These are phyloP conservation scores for Kodamaea sagamina DNA, from an alignment of 805 yeast genomes.

Conservation along the genomic window DNA sequence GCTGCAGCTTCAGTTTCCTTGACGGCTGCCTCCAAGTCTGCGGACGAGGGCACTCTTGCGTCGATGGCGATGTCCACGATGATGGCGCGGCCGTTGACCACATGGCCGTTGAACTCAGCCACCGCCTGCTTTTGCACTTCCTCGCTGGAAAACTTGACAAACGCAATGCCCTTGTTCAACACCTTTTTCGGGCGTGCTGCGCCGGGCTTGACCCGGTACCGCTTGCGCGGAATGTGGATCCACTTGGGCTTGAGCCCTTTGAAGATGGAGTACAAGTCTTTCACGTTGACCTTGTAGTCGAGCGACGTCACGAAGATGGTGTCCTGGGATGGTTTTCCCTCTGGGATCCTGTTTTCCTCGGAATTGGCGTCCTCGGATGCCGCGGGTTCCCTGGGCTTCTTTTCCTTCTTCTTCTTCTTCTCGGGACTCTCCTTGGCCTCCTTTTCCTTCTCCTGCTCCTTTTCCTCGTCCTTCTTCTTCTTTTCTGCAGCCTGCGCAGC, in stretches of 20 bases:
- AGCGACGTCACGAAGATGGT: conserved; percentile 66
- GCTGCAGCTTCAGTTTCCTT: conserved; percentile 20
- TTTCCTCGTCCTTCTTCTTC: conserved; percentile 21
- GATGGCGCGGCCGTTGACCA: conserved; percentile 64
- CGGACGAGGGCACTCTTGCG: conserved; percentile 31
- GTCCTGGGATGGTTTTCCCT: conserved; percentile 55
- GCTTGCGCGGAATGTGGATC: conserved; percentile 60
- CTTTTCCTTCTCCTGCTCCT: conserved; percentile 6
- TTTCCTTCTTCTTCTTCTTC: conserved; percentile 11
- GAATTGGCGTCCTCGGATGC: conserved; percentile 13
- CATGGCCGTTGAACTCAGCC: conserved; percentile 64
- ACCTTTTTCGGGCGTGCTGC: conserved; percentile 41
- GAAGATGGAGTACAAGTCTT: conserved; percentile 48
- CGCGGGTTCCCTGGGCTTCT: conserved; percentile 8
- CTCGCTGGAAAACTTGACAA: conserved; percentile 59
- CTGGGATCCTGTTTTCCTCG: conserved; percentile 26
- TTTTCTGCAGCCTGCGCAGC: conserved; percentile 19
- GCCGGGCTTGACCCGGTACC: conserved; percentile 46
- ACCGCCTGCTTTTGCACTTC: conserved; percentile 73
- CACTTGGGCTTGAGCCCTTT: conserved; percentile 53
- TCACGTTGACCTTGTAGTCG: conserved; percentile 50
- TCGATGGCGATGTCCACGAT: conserved; percentile 75
- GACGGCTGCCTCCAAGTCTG: background rate
- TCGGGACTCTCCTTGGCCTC: conserved; percentile 5
- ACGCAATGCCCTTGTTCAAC: conserved; percentile 65